Percentiles rank a stretch among this genome's conserved stretches.
Conservation (phyloP, 805 yeast species). For the Myxozyma nipponensis region DNA sequence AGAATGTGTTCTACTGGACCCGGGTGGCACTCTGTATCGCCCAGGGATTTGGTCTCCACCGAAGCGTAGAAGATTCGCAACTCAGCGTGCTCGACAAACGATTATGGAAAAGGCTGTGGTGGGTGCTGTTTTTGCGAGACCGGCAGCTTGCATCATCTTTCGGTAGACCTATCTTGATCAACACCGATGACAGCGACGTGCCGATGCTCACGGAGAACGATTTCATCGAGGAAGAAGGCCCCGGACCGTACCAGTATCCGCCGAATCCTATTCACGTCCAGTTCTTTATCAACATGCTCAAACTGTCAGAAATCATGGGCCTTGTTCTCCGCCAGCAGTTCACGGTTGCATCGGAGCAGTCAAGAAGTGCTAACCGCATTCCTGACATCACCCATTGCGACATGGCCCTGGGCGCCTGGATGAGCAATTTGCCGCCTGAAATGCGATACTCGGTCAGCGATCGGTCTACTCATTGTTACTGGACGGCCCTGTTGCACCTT, state of each 20-base stretch:
- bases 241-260: conserved; percentile 43
- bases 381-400: conserved; percentile 62
- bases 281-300: conserved; percentile 59
- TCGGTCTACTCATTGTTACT: conserved; percentile 50
- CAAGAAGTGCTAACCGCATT: conserved; percentile 42
- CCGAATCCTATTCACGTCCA: conserved; percentile 49
- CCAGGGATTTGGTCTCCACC: conserved; percentile 72
- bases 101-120: conserved; percentile 67
- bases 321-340: conserved; percentile 65
- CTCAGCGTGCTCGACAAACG: conserved; percentile 44
- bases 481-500: conserved; percentile 57
- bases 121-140: conserved; percentile 68
- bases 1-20: conserved; percentile 66
- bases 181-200: conserved; percentile 70
- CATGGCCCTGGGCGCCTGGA: conserved; percentile 73
- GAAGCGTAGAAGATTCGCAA: conserved; percentile 43
- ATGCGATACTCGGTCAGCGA: conserved; percentile 61
- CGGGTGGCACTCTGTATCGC: conserved; percentile 65
- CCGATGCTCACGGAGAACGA: conserved; percentile 67
- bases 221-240: conserved; percentile 52
- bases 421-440: conserved; percentile 59
- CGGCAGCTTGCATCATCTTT: conserved; percentile 64
- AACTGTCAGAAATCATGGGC: conserved; percentile 67
- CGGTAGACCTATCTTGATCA: conserved; percentile 68
- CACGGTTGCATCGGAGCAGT: conserved; percentile 61